phyloP scores from a whole-genome alignment of 345 rosid genomes.

The Brassica rapa region DNA sequence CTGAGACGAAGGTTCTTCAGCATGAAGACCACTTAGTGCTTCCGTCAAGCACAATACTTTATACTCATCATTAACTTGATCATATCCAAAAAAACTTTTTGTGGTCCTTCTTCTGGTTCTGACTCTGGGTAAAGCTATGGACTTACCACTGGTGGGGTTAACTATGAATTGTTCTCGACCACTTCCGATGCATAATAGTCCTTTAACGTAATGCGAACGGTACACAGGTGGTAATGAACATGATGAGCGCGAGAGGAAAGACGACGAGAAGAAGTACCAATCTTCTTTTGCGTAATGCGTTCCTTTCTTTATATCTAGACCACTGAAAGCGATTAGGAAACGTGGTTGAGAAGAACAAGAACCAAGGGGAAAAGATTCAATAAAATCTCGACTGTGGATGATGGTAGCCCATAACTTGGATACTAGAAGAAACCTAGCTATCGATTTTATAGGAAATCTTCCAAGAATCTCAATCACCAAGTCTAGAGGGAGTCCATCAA shows the following conservation, averaged over 20 bases:
- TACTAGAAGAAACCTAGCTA: neutral
- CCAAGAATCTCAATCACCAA: neutral
- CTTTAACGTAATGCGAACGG: neutral
- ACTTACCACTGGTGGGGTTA: neutral
- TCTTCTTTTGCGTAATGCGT: neutral
- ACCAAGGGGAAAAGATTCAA: neutral
- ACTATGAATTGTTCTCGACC: neutral
- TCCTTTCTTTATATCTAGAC: neutral
- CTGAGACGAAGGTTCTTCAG: neutral
- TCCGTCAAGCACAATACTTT: neutral
- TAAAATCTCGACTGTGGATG: neutral
- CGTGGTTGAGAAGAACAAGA: neutral
- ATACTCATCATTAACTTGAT: neutral
- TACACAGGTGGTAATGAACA: neutral
- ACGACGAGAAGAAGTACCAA: conserved; percentile 7
- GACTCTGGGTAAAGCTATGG: neutral
- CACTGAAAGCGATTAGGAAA: neutral
- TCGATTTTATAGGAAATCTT: neutral
- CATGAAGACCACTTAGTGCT: neutral
- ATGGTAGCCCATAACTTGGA: neutral
- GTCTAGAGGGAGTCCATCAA: neutral
- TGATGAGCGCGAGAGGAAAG: neutral
- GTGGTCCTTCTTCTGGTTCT: neutral
- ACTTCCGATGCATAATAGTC: neutral
- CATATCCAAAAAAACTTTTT: neutral